phyloP scores from a whole-genome alignment of 2,329 filamentous ascomycete species.

The Epichloe festucae region DNA sequence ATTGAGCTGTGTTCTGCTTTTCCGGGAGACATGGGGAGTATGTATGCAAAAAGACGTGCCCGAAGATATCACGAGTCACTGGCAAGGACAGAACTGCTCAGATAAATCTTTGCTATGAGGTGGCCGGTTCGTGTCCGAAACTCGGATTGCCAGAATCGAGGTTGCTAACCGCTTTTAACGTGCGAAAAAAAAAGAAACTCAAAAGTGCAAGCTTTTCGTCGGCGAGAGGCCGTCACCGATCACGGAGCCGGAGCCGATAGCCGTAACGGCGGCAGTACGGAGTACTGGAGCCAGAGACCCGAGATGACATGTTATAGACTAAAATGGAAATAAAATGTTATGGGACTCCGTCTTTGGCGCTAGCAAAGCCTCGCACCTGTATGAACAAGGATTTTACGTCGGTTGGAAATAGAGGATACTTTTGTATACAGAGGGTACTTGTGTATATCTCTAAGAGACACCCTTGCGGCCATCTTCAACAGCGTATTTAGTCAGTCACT shows the following conservation, averaged over 20 bases:
- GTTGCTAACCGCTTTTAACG: too few species aligned
- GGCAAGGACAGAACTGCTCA: background rate
- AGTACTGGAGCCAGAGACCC: background rate
- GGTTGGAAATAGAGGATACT: too few species aligned
- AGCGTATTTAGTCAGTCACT: too few species aligned
- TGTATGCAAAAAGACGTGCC: background rate
- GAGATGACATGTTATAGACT: background rate
- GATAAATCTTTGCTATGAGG: background rate
- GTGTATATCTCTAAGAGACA: too few species aligned
- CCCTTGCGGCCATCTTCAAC: too few species aligned
- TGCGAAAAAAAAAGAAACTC: too few species aligned
- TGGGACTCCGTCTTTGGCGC: too few species aligned
- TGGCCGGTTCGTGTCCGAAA: background rate
- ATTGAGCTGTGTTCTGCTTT: background rate
- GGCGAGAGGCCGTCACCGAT: background rate
- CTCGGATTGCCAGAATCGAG: background rate
- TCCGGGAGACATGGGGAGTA: background rate
- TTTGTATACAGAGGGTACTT: too few species aligned
- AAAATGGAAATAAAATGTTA: too few species aligned
- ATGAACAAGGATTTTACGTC: too few species aligned
- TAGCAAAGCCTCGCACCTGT: too few species aligned
- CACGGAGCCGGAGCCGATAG: conserved; percentile 3
- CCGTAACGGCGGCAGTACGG: conserved; percentile 1
- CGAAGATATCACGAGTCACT: background rate
- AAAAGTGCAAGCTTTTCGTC: background rate